Evolutionary conservation across 78 protist species (phyloP), one percentile per base, ranked within the genome.

Genomic region (Planoprotostelium fungivorum): DNA sequence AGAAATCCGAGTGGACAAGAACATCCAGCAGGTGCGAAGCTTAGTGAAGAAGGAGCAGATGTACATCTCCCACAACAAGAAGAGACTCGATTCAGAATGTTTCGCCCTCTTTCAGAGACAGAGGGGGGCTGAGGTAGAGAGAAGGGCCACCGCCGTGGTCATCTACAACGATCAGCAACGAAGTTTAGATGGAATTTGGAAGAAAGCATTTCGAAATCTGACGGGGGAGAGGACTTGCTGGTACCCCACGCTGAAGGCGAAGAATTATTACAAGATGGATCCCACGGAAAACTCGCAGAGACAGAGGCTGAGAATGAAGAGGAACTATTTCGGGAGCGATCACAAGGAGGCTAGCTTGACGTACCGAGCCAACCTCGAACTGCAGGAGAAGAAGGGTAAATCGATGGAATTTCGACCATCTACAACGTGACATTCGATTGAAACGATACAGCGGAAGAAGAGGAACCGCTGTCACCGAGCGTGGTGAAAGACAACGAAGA

Each of bases 241-340:
- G 73, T 5, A 5, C 73, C 73, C 5, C 5, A 51, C 73, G 5
- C 73, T 51, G 73, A 51, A 51, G 16, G 73, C 73, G 16, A 5
- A 16, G 16, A 51, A 51, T 51, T 51, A 25, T 16, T 51, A 51
- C 73, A 94, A 91, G 84, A 37, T 87, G 5, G 96, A 94, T 88
- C 89, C 89, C 38, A 94, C 93, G 37, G 96, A 94, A 51, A 91
- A 91, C 63, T 83, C 84, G 0, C 38, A 87, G 0, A 9, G 96
- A n/a, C 90, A 91, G 96, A 38, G 96, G 38, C 38, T 37, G 0
- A 91, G 89, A 84, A 87, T 91, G 38, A 94, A 94, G 87, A 63
- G 91, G 86, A 94, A 94, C 90, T 89, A 88, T 51, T 51, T 25
- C 16, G 73, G 73, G 73, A 51, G 73, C 73, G 73, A 51, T 16